Percentiles rank a stretch among this genome's conserved stretches.
These are phyloP conservation scores for Quercus phellos DNA, from an alignment of 331 rosid genomes.

Conservation along the genomic window DNA sequence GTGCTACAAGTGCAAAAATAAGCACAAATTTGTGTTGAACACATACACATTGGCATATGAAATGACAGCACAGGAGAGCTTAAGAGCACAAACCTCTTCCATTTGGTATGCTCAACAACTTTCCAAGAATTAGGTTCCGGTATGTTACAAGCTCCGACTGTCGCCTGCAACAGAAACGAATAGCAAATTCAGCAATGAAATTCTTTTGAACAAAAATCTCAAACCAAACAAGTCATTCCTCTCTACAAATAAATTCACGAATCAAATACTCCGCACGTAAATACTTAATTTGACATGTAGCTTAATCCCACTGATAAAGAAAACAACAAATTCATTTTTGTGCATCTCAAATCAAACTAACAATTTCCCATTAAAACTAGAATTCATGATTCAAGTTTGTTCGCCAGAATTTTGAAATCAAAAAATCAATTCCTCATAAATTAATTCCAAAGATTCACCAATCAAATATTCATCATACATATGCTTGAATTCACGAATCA, in stretches of 20 bases:
- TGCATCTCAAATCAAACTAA: too few relatives aligned
- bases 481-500: too few relatives aligned
- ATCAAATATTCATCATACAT: too few relatives aligned
- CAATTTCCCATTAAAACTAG: too few relatives aligned
- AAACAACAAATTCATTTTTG: too few relatives aligned
- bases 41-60: background rate
- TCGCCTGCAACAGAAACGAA: slow-evolving; percentile 58
- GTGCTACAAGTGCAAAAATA: background rate
- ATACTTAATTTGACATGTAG: background rate
- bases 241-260: background rate
- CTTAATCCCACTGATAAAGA: too few relatives aligned
- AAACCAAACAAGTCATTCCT: background rate
- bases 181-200: slow-evolving; percentile 1
- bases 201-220: background rate
- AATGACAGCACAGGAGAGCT: background rate
- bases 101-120: slow-evolving; percentile 88
- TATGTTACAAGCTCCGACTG: slow-evolving; percentile 70
- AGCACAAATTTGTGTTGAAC: background rate
- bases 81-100: slow-evolving; percentile 74
- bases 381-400: too few relatives aligned
- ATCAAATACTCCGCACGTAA: background rate
- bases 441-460: too few relatives aligned
- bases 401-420: too few relatives aligned
- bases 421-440: too few relatives aligned
- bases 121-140: slow-evolving; percentile 92